phyloP scores from a whole-genome alignment of 331 rosid species.

The Rhamnella rubrinervis region DNA sequence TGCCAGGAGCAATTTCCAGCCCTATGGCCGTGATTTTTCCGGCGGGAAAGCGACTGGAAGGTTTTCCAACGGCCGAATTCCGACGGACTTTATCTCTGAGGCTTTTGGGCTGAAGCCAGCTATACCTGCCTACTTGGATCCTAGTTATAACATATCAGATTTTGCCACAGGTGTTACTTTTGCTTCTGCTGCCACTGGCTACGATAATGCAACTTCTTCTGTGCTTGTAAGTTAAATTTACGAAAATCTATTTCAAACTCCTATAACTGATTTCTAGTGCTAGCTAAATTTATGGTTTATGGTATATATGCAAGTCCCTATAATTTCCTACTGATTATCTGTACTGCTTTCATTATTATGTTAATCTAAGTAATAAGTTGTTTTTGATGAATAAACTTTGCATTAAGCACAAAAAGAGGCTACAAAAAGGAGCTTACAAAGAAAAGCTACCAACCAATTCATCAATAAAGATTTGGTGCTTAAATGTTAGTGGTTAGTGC shows the following conservation, averaged over 20 bases:
- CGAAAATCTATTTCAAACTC: not conserved
- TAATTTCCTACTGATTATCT: too few relatives aligned
- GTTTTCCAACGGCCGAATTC: slow-evolving; percentile 71
- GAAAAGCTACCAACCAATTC: too few relatives aligned
- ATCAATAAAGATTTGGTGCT: too few relatives aligned
- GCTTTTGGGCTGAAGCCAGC: slow-evolving; percentile 47
- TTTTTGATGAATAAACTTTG: too few relatives aligned
- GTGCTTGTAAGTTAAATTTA: slow-evolving; percentile 50
- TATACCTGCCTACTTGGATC: slow-evolving; percentile 87
- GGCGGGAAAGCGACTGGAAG: slow-evolving; percentile 85
- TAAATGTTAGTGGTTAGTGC: too few relatives aligned
- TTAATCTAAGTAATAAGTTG: too few relatives aligned
- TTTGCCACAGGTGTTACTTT: slow-evolving; percentile 76
- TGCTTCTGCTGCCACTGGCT: slow-evolving; percentile 95
- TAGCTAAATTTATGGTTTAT: not conserved
- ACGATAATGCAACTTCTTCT: slow-evolving; percentile 80
- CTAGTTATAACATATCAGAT: slow-evolving; percentile 65
- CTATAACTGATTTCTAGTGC: not conserved
- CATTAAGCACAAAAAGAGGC: too few relatives aligned
- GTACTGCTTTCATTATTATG: too few relatives aligned
- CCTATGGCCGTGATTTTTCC: slow-evolving; percentile 78
- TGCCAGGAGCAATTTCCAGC: slow-evolving; percentile 80
- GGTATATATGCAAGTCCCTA: not conserved
- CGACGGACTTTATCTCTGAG: slow-evolving; percentile 76
- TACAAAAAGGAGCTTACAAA: too few relatives aligned